Base-by-base conservation (phyloP, 2,329 filamentous ascomycete species). In the Cladosporium phlei region DNA sequence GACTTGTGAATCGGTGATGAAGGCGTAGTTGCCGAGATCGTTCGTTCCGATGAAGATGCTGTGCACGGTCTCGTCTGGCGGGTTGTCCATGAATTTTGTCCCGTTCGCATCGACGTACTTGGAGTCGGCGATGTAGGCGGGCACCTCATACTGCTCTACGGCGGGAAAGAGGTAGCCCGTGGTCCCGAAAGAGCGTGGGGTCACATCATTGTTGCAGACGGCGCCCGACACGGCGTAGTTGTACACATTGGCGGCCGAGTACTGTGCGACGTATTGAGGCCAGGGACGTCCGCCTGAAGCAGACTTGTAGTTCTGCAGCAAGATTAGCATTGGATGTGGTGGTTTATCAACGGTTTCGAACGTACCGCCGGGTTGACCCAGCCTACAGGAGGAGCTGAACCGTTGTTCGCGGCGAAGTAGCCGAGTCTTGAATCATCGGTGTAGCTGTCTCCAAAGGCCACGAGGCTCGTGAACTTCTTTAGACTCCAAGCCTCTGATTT, bases 31-130 rank as follows among this genome's bases (percentile, higher is more conserved):
- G 17, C 86, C 85, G 8, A 91, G 69, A 58, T 93, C 86, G 60
- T 91, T 91, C 19, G 85, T 89, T 3, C 86, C 86, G 56, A 90
- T 88, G 84, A 84, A 90, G 40, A 90, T 76, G 1, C 80, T 75
- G 58, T 88, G 90, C 2, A 87, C 80, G 0, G 85, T 87, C 52
- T 82, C 80, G 22, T 77, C 66, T 2, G 74, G 56, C 2, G 70
- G 72, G 35, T 69, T 67, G 25, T 64, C 59, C 48, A 77, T 64
- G 58, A 68, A 66, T 5, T 65, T 64, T 1, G 60, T 67, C 44
- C 68, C 68, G 45, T 69, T 66, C 1, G 62, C 50, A 11, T 52
- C 47, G 30, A 61, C 38, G 25, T 63, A 53, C 54, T 66, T 30
- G 11, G 54, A 57, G 59, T 75, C 72, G 7, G 70, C 67, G 27